Conservation (phyloP, 2,329 filamentous ascomycete species). For the Nannizziopsis barbatae region DNA sequence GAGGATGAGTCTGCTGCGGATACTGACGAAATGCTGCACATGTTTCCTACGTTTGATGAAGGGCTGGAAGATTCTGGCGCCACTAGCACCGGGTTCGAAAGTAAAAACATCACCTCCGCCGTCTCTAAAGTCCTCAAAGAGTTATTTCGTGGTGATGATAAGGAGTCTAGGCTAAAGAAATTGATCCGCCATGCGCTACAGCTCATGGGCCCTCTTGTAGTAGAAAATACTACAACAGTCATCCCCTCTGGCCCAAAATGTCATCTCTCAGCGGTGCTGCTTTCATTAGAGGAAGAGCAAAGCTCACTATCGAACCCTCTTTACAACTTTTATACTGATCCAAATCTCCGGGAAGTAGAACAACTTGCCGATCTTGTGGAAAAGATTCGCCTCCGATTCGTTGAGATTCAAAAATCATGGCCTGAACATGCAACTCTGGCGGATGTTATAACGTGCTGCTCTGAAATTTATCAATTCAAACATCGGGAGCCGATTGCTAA, state of each 20-base stretch:
- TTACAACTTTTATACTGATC: constrained; percentile 85
- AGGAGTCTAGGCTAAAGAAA: constrained; percentile 22
- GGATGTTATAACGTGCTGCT: constrained; percentile 66
- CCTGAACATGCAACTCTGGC: constrained; percentile 66
- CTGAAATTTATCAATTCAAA: constrained; percentile 61
- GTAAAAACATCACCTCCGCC: constrained; percentile 48
- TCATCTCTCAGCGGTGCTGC: constrained; percentile 55
- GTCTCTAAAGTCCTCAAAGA: constrained; percentile 50
- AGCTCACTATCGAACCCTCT: constrained; percentile 30
- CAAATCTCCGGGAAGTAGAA: constrained; percentile 64
- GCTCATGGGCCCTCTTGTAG: constrained; percentile 28
- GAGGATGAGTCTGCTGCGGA: constrained; percentile 67
- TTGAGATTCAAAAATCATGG: constrained; percentile 52
- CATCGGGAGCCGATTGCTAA: constrained; percentile 77
- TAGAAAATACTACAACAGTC: constrained; percentile 19
- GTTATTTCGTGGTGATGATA: constrained; percentile 29
- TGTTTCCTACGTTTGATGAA: constrained; percentile 70
- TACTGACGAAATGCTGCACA: constrained; percentile 60
- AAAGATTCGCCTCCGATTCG: constrained; percentile 60
- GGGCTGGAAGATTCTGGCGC: constrained; percentile 33
- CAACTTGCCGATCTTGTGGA: constrained; percentile 60
- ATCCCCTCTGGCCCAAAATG: constrained; percentile 31
- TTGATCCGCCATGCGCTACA: constrained; percentile 28
- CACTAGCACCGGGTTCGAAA: constrained; percentile 30
- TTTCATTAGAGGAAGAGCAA: constrained; percentile 48